phyloP scores from a whole-genome alignment of 495 filamentous ascomycete genomes.

The Aspergillus carlsbadensis region DNA sequence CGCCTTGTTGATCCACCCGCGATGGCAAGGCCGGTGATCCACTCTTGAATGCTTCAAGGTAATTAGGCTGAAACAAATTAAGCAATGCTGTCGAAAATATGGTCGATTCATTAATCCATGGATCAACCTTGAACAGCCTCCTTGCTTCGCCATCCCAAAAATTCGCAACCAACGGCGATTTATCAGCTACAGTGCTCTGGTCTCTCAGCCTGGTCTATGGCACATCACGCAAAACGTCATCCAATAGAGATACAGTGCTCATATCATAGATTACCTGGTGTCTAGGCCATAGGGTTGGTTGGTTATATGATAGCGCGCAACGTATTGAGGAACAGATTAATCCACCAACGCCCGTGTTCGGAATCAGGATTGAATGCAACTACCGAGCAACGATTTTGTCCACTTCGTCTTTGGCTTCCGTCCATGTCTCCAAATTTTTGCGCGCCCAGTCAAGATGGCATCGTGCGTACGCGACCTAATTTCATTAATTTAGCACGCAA shows the following conservation, averaged over 20 bases:
- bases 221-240: not conserved
- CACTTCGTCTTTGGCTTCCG: conserved; percentile 90
- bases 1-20: not conserved
- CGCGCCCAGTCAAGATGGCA: conserved; percentile 98
- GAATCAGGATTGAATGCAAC: conserved; percentile 5
- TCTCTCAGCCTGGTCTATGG: not conserved
- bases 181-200: too few relatives aligned
- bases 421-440: conserved; percentile 94
- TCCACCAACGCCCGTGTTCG: conserved; percentile 18
- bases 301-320: not conserved
- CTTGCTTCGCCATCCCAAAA: not conserved
- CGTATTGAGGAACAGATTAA: not conserved
- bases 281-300: not conserved
- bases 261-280: not conserved
- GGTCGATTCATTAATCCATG: not conserved
- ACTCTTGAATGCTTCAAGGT: too few relatives aligned
- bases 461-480: conserved; percentile 84
- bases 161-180: not conserved
- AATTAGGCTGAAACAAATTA: too few relatives aligned
- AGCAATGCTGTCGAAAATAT: not conserved
- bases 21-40: too few relatives aligned
- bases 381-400: conserved; percentile 74
- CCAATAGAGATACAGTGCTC: not conserved
- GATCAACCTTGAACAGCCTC: not conserved
- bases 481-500: conserved; percentile 4